Conservation (phyloP, 768 basidiomycete genomes). For the Mycena polygramma region DNA sequence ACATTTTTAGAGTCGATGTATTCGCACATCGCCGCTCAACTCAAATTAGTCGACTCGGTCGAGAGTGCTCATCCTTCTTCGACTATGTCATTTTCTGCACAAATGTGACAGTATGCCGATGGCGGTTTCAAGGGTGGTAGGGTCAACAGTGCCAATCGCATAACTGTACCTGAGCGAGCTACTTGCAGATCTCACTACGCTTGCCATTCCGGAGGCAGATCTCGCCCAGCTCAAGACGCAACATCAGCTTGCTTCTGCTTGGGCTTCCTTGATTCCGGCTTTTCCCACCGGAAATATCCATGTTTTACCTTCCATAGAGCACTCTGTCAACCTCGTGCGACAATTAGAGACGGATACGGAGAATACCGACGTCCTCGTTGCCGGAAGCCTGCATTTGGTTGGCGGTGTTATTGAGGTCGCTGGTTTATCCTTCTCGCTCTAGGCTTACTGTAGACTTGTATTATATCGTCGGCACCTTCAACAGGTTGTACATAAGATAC, state of each 20-base stretch:
- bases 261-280: constrained; percentile 72
- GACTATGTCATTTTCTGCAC: constrained; percentile 94
- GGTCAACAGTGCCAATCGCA: constrained; percentile 20
- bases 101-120: constrained; percentile 93
- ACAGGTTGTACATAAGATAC: constrained; percentile 45
- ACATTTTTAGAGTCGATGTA: constrained; percentile 76
- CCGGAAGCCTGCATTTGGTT: constrained; percentile 94
- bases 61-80: constrained; percentile 69
- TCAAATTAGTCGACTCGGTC: constrained; percentile 54
- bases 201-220: constrained; percentile 73
- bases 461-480: constrained; percentile 47
- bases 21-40: constrained; percentile 61
- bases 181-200: constrained; percentile 79
- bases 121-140: constrained; percentile 94
- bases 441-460: constrained; percentile 10
- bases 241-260: constrained; percentile 79
- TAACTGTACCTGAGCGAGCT: constrained; percentile 8
- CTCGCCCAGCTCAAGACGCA: constrained; percentile 80
- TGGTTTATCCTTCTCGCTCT: constrained; percentile 78
- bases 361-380: constrained; percentile 77
- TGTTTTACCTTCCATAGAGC: constrained; percentile 89
- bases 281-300: constrained; percentile 76
- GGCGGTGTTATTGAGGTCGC: constrained; percentile 96
- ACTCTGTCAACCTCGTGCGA: constrained; percentile 81
- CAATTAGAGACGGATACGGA: constrained; percentile 48